A percentile compares a stretch with the other conserved stretches of the same genome.
These are phyloP conservation scores for Backusella morwellensis DNA, from an alignment of 192 early-diverging fungal species.

Conservation along the genomic window DNA sequence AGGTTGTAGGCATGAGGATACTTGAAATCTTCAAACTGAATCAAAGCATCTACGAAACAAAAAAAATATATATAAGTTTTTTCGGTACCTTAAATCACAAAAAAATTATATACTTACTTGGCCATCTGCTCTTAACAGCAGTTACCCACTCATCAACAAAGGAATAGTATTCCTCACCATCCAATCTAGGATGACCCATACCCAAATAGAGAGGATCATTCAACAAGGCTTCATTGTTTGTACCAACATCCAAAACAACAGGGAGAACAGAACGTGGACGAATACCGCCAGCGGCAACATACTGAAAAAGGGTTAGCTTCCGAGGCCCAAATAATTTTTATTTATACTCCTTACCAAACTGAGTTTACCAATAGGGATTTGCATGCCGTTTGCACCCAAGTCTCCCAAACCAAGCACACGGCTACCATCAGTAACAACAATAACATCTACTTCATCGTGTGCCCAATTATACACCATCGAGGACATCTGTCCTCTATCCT, in stretches of 20 bases:
- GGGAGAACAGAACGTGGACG: constrained; percentile 36
- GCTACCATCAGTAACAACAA: constrained; percentile 40
- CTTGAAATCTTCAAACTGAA: constrained; percentile 43
- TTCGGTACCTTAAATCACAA: not conserved
- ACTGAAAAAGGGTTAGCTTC: constrained; percentile 22
- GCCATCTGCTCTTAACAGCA: constrained; percentile 51
- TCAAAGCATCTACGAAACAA: constrained; percentile 32
- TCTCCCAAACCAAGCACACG: constrained; percentile 38
- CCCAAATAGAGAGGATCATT: constrained; percentile 39
- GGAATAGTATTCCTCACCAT: constrained; percentile 46
- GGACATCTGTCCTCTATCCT: constrained; percentile 51
- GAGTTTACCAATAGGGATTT: constrained; percentile 41
- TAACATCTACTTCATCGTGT: constrained; percentile 51
- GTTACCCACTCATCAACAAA: constrained; percentile 56
- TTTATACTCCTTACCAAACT: constrained; percentile 32
- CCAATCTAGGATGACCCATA: constrained; percentile 37
- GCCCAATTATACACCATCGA: constrained; percentile 60
- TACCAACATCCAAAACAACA: constrained; percentile 36
- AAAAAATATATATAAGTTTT: not conserved
- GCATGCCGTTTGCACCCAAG: constrained; percentile 39
- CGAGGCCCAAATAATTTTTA: not conserved
- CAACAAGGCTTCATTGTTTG: constrained; percentile 32
- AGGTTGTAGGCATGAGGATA: constrained; percentile 40
- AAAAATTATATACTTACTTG: constrained; percentile 37
- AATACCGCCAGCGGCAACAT: constrained; percentile 39